Base-by-base conservation (phyloP, 202 grass and related monocot species). In the Panicum virgatum region DNA sequence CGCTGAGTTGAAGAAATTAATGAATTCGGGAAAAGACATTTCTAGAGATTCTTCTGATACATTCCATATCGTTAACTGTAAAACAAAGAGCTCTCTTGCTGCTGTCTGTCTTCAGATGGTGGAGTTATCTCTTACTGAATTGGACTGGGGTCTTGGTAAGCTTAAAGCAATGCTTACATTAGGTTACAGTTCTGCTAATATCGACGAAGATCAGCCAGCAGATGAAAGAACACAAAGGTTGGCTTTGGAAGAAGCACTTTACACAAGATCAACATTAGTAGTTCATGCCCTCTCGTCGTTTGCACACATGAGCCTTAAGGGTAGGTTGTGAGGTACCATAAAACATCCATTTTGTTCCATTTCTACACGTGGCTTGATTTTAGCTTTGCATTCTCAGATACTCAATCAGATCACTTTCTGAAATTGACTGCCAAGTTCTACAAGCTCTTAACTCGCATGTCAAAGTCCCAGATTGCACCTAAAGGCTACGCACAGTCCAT, bases 381-480 rank as follows among this genome's bases (percentile, higher is more conserved):
- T 73, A 47, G 39, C 12, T 75, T 72, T 89, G 46, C 69, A 76
- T 78, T 73, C 86, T 87, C 87, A 97, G 94, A 92, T 82, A 86
- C 78, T 84, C 92, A 88, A 84, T 88, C 90, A 84, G 90, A 94
- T 53, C 86, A 88, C 23, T 92, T 97, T 80, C 68, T 97, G 75
- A 94, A 89, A 84, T 54, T 92, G 61, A 86, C 86, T 64, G 82
- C 81, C 34, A 97, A 72, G 79, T 91, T 97, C 75, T 92, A 97
- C 90, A 97, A 92, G 87, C 75, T 94, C 60, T 81, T 97, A 83
- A 86, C 75, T 74, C 87, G 72, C 53, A 86, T 94, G 67, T 57
- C 94, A 51, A 97, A 94, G 72, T 88, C 87, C 57, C 88, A 90
- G 78, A 89, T 97, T 72, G 86, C 88, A 77, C 89, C 88, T n/a